These are phyloP conservation scores for Ascochyta rabiei DNA, from an alignment of 2,329 filamentous ascomycete species.

Conservation along the genomic window DNA sequence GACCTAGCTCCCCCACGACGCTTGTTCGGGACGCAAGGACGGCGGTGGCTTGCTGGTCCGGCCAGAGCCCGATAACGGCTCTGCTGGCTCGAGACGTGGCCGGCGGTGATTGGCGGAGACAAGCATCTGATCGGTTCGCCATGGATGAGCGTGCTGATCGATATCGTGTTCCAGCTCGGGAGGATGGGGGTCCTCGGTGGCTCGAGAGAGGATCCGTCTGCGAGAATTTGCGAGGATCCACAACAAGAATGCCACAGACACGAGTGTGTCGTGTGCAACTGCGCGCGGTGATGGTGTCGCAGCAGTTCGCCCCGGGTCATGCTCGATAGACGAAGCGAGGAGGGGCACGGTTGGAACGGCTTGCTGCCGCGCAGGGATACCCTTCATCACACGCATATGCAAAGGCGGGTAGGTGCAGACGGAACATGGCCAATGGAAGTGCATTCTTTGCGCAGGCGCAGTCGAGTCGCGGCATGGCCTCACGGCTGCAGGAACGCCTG, in stretches of 20 bases:
- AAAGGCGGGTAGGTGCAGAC: conserved; percentile 45
- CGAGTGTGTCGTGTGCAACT: conserved; percentile 30
- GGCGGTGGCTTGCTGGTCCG: conserved; percentile 41
- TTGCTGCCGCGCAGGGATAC: conserved; percentile 32
- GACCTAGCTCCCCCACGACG: conserved; percentile 27
- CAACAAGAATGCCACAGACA: conserved; percentile 11
- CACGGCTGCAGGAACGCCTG: conserved; percentile 48
- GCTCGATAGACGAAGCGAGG: conserved; percentile 23
- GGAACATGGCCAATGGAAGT: conserved; percentile 36
- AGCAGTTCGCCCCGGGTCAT: conserved; percentile 29
- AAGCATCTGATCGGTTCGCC: conserved; percentile 37
- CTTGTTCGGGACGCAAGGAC: conserved; percentile 44
- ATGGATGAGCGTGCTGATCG: conserved; percentile 24
- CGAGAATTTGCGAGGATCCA: not conserved
- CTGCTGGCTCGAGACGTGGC: conserved; percentile 45
- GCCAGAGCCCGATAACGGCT: conserved; percentile 48
- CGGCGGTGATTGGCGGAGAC: conserved; percentile 42
- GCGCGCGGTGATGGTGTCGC: conserved; percentile 21
- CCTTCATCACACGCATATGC: conserved; percentile 48
- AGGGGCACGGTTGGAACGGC: conserved; percentile 25
- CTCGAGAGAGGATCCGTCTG: not conserved
- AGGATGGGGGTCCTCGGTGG: not conserved
- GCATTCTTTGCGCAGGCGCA: conserved; percentile 23
- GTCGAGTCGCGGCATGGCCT: conserved; percentile 43
- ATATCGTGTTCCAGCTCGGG: conserved; percentile 7